Conservation (phyloP, 345 rosid genomes). For the Brassica incana region DNA sequence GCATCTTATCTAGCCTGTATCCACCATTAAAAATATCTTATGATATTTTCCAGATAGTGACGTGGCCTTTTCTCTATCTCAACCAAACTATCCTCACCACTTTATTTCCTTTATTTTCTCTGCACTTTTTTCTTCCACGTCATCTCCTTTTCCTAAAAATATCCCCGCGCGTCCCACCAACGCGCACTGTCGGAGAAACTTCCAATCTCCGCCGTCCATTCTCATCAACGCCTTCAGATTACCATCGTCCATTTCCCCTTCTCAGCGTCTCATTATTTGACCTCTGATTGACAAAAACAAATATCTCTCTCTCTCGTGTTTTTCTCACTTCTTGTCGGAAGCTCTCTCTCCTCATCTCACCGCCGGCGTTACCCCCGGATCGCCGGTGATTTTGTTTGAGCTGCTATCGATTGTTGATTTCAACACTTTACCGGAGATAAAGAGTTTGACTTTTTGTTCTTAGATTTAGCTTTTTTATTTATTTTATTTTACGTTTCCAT, state of each 20-base stretch:
- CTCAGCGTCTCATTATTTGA: slow-evolving; percentile 28
- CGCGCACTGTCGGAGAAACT: background rate
- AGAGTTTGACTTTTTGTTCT: background rate
- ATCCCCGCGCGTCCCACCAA: background rate
- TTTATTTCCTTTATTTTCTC: background rate
- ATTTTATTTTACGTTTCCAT: background rate
- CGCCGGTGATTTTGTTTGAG: slow-evolving; percentile 30
- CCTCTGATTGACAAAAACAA: slow-evolving; percentile 8
- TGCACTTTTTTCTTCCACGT: slow-evolving; percentile 50
- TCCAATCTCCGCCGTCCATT: slow-evolving; percentile 37
- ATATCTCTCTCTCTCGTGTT: background rate
- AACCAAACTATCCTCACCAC: slow-evolving; percentile 49
- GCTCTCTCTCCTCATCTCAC: slow-evolving; percentile 8
- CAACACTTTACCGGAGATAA: background rate
- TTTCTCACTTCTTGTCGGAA: slow-evolving; percentile 25
- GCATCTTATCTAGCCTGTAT: slow-evolving; percentile 23
- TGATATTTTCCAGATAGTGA: slow-evolving; percentile 38
- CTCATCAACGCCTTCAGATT: slow-evolving; percentile 3
- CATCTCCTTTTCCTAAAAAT: slow-evolving; percentile 29
- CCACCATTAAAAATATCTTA: slow-evolving; percentile 28
- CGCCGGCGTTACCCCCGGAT: slow-evolving; percentile 27
- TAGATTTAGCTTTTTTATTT: slow-evolving; percentile 5
- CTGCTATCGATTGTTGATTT: background rate
- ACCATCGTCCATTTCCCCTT: slow-evolving; percentile 6
- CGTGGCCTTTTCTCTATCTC: slow-evolving; percentile 68